A percentile compares a stretch with the other conserved stretches of the same genome.
These are phyloP conservation scores for Termitomyces sp. DNA, from an alignment of 768 basidiomycete genomes.

Conservation along the genomic window DNA sequence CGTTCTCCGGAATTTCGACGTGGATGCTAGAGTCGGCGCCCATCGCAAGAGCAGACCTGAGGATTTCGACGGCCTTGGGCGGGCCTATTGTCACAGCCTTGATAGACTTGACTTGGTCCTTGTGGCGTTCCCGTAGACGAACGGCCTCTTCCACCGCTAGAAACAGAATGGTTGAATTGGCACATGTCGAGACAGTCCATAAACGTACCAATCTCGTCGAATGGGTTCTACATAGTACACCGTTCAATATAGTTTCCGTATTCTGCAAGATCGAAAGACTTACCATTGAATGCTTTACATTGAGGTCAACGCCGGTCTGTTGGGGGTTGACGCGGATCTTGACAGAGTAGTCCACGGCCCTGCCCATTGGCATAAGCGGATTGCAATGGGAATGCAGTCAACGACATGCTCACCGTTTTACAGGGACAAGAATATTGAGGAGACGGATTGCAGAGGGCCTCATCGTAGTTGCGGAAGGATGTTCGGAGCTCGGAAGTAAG, in stretches of 20 bases:
- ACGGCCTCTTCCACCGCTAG: constrained; percentile 96
- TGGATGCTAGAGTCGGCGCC: constrained; percentile 94
- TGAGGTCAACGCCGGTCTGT: constrained; percentile 94
- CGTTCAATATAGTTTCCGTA: neutral
- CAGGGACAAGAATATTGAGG: constrained; percentile 90
- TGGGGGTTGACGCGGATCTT: constrained; percentile 97
- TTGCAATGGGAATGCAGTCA: neutral
- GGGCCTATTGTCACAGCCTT: constrained; percentile 95
- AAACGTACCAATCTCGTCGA: constrained; percentile 90
- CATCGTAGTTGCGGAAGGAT: constrained; percentile 45
- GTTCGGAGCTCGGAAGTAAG: constrained; percentile 1
- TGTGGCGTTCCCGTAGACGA: constrained; percentile 83
- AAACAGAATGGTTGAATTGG: neutral
- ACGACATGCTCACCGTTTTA: constrained; percentile 66
- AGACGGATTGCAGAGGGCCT: constrained; percentile 68
- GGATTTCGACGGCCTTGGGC: constrained; percentile 82
- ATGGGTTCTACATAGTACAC: constrained; percentile 72
- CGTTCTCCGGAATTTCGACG: constrained; percentile 76
- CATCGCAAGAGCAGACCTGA: constrained; percentile 97
- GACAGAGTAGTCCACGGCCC: constrained; percentile 95
- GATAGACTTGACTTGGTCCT: constrained; percentile 78
- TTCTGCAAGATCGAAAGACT: constrained; percentile 22
- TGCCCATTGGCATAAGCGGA: constrained; percentile 27
- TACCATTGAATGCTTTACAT: constrained; percentile 99
- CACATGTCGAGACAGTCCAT: neutral